Percentiles rank a stretch among this genome's conserved stretches.
Evolutionary conservation across 176 grass and related monocot genomes (phyloP).

Genomic region (Hyparrhenia diplandra): DNA sequence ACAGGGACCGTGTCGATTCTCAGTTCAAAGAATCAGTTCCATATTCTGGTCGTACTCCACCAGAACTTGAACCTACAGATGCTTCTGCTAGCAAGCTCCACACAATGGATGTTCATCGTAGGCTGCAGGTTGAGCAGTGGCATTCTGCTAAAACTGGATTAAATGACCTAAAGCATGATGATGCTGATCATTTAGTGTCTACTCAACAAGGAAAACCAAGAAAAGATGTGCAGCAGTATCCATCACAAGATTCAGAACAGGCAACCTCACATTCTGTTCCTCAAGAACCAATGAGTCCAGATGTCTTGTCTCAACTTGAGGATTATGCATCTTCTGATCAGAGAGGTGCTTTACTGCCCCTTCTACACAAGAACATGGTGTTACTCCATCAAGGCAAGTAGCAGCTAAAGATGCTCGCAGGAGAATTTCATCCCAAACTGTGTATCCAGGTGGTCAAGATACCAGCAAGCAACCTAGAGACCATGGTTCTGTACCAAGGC

Average conservation of each 20-base stretch:
- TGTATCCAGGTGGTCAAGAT: slow-evolving; percentile 17
- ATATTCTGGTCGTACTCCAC: too few species aligned
- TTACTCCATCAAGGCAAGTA: slow-evolving; percentile 8
- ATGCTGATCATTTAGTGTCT: slow-evolving; percentile 9
- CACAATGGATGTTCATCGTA: too few species aligned
- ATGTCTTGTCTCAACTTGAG: slow-evolving; percentile 14
- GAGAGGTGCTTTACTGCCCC: neutral
- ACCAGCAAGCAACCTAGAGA: slow-evolving; percentile 3
- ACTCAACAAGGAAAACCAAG: slow-evolving; percentile 16
- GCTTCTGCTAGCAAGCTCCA: too few species aligned
- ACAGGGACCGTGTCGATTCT: too few species aligned
- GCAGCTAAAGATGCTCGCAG: slow-evolving; percentile 9
- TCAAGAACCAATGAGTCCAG: slow-evolving; percentile 19
- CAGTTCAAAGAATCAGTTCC: too few species aligned
- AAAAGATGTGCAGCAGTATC: slow-evolving; percentile 9
- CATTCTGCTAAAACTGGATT: too few species aligned
- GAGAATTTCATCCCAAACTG: neutral
- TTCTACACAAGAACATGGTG: slow-evolving; percentile 11
- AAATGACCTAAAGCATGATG: slow-evolving; percentile 16
- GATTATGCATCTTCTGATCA: slow-evolving; percentile 8
- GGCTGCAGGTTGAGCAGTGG: too few species aligned
- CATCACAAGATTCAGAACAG: slow-evolving; percentile 37
- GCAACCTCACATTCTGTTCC: slow-evolving; percentile 10
- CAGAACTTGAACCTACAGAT: too few species aligned
- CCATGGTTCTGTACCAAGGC: slow-evolving; percentile 12